Conservation (phyloP, 2,329 filamentous ascomycete genomes). For the Helotiales sp. region DNA sequence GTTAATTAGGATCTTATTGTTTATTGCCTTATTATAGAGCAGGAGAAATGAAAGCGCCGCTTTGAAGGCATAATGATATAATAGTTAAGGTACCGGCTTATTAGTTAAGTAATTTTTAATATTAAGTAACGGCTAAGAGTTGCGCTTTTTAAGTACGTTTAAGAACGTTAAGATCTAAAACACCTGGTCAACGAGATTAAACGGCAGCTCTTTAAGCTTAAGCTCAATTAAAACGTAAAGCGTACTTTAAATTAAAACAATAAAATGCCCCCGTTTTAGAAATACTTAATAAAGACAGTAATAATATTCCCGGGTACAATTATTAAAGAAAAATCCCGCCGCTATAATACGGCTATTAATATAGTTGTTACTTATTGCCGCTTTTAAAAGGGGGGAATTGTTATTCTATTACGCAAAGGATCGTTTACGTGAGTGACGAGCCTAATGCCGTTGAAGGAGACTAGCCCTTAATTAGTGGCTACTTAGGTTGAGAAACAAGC, state of each 20-base stretch:
- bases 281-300: conserved; percentile 38
- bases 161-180: conserved; percentile 26
- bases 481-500: conserved; percentile 31
- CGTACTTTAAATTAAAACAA: conserved; percentile 3
- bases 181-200: conserved; percentile 32
- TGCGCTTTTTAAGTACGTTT: not conserved
- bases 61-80: conserved; percentile 24
- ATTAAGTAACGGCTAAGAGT: not conserved
- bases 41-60: conserved; percentile 28
- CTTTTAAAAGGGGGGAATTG: conserved; percentile 28
- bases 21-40: conserved; percentile 24
- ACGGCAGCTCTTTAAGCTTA: conserved; percentile 26
- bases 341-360: conserved; percentile 39
- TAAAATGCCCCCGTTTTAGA: conserved; percentile 36
- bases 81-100: not conserved
- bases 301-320: conserved; percentile 37
- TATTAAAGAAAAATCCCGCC: conserved; percentile 28
- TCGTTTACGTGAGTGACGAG: conserved; percentile 21
- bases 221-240: conserved; percentile 22
- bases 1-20: conserved; percentile 29
- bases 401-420: conserved; percentile 23
- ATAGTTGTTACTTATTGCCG: conserved; percentile 37
- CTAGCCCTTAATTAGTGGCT: conserved; percentile 27
- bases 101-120: not conserved
- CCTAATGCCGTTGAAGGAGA: conserved; percentile 28